Conservation (phyloP, 495 filamentous ascomycete genomes). For the Penicillium steckii region DNA sequence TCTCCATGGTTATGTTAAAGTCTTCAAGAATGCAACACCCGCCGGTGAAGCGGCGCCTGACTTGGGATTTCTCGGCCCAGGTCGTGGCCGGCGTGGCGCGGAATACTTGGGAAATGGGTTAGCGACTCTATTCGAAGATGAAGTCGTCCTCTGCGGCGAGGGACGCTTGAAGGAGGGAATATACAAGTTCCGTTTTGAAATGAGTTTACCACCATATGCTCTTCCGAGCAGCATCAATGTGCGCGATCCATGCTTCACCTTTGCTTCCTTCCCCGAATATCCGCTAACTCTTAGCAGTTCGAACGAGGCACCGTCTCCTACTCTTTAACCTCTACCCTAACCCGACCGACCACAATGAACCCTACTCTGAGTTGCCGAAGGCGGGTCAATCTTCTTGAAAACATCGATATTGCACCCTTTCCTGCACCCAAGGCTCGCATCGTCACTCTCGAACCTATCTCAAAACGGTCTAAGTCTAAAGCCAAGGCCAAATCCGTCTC, state of each 20-base stretch:
- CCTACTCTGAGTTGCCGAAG: conserved; percentile 74
- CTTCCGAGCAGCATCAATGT: conserved; percentile 94
- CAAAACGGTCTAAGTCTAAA: conserved; percentile 52
- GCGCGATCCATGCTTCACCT: conserved; percentile 31
- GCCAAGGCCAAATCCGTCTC: conserved; percentile 33
- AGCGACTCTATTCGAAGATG: conserved; percentile 86
- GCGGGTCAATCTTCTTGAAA: conserved; percentile 77
- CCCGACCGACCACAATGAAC: conserved; percentile 82
- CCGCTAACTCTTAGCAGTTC: conserved; percentile 60
- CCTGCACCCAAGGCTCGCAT: conserved; percentile 63
- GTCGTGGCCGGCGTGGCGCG: conserved; percentile 52
- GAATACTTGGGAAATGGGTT: conserved; percentile 82
- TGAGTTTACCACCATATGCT: conserved; percentile 72
- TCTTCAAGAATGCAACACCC: conserved; percentile 72
- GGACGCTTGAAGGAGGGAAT: conserved; percentile 79
- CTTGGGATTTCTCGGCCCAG: conserved; percentile 48
- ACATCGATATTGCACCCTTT: conserved; percentile 59
- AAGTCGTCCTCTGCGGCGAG: conserved; percentile 86
- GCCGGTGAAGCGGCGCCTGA: conserved; percentile 58
- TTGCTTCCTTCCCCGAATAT: not conserved
- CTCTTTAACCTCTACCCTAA: conserved; percentile 83
- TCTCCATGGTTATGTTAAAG: conserved; percentile 85
- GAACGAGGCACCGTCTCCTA: conserved; percentile 93
- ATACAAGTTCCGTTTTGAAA: conserved; percentile 92
- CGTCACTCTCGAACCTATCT: conserved; percentile 77